Conservation (phyloP, 2,329 filamentous ascomycete species). For the Thielaviopsis ethacetica region DNA sequence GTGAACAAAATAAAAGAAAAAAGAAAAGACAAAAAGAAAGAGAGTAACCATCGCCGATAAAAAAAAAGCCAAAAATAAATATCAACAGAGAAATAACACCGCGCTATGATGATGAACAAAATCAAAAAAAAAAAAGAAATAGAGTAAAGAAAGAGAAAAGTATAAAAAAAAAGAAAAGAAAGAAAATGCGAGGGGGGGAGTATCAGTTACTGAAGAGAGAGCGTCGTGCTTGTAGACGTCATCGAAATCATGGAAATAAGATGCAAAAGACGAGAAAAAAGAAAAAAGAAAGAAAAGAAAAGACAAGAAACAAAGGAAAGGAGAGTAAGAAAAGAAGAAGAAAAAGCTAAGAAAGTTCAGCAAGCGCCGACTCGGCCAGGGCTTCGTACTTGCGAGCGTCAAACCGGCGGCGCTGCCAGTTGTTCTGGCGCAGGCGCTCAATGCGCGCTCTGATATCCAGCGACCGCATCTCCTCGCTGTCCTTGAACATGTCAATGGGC, state of each 20-base stretch:
- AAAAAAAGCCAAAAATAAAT: background rate
- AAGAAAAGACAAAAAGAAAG: background rate
- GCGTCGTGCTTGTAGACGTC: background rate
- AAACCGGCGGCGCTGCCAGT: constrained; percentile 41
- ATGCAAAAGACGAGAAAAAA: background rate
- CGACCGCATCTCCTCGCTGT: constrained; percentile 21
- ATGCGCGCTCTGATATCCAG: constrained; percentile 34
- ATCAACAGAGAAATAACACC: background rate
- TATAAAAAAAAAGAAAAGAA: background rate
- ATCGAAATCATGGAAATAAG: background rate
- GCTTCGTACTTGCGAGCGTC: constrained; percentile 35
- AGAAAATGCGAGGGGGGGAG: background rate
- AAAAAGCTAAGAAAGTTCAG: constrained; percentile 24
- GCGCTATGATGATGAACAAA: background rate
- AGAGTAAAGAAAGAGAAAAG: background rate
- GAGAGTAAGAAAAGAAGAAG: constrained; percentile 1
- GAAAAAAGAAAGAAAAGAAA: constrained; percentile 3
- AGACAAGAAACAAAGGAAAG: background rate
- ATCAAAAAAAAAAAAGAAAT: background rate
- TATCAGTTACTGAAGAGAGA: background rate
- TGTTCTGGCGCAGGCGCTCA: constrained; percentile 34
- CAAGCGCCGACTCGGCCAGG: constrained; percentile 33
- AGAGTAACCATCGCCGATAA: background rate
- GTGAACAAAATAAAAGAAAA: background rate
- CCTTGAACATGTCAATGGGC: constrained; percentile 14